Evolutionary conservation across 2,329 filamentous ascomycete genomes (phyloP).

Genomic region (Emmonsiellopsis sp.): DNA sequence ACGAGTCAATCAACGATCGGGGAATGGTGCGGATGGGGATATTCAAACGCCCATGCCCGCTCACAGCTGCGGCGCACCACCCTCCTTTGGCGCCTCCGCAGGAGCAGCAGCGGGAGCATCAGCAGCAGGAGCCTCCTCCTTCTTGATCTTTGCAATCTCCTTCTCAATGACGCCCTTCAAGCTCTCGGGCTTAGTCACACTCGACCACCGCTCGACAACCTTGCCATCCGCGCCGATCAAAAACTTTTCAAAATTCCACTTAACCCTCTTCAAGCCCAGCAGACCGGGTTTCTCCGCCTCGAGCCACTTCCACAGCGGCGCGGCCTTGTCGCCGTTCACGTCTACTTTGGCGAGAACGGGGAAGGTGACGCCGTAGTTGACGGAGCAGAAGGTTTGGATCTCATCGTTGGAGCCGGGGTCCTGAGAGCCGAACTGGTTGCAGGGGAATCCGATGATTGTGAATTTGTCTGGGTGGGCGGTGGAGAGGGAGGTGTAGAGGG

Average conservation of each 20-base stretch:
- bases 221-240: conserved; percentile 75
- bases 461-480: conserved; percentile 66
- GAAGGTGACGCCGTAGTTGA: conserved; percentile 92
- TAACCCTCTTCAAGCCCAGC: conserved; percentile 79
- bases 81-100: conserved; percentile 1
- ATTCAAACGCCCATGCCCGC: background rate
- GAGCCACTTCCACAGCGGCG: conserved; percentile 70
- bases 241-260: conserved; percentile 99
- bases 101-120: conserved; percentile 16
- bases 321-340: conserved; percentile 78
- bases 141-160: conserved; percentile 54
- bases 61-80: background rate
- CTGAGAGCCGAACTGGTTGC: conserved; percentile 93
- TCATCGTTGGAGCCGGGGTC: conserved; percentile 77
- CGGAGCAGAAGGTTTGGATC: conserved; percentile 75
- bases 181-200: conserved; percentile 73
- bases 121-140: conserved; percentile 25
- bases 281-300: conserved; percentile 67
- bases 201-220: conserved; percentile 80
- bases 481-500: conserved; percentile 71
- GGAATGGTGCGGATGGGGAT: no score
- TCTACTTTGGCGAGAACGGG: conserved; percentile 87
- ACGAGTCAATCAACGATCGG: no score
- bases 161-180: conserved; percentile 68
- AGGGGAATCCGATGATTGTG: conserved; percentile 87